Evolutionary conservation across 495 filamentous ascomycete species (phyloP).

Genomic region (Sabuloglossum arenarium): DNA sequence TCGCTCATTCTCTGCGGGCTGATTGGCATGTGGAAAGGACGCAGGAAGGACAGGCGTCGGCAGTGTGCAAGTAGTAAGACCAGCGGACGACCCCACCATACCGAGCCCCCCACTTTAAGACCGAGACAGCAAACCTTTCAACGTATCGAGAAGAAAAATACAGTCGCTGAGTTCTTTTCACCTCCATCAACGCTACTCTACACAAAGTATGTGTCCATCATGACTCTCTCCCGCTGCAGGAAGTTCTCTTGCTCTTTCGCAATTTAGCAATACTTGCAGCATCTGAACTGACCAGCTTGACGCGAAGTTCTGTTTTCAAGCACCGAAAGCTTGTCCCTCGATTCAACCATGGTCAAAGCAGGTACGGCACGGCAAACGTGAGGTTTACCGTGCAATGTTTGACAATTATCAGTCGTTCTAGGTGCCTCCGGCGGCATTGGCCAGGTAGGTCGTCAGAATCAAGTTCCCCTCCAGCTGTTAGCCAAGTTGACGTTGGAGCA

Average conservation of each 20-base stretch:
- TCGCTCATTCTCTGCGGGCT: too few species aligned
- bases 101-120: background rate
- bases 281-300: background rate
- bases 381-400: slow-evolving; percentile 9
- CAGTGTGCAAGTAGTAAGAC: background rate
- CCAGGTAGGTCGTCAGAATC: slow-evolving; percentile 40
- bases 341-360: slow-evolving; percentile 66
- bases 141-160: too few species aligned
- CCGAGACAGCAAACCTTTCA: background rate
- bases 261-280: too few species aligned
- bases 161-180: too few species aligned
- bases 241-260: background rate
- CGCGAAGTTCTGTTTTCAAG: background rate
- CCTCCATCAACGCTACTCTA: background rate
- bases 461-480: background rate
- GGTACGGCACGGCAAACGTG: slow-evolving; percentile 27
- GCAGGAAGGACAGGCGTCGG: too few species aligned
- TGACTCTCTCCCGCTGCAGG: background rate
- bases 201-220: background rate
- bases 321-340: slow-evolving; percentile 5
- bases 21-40: background rate
- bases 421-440: slow-evolving; percentile 97
- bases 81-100: background rate
- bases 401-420: slow-evolving; percentile 50
- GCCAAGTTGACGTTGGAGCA: background rate